phyloP scores from a whole-genome alignment of 192 early-diverging fungal species.

The Rhizophagus sp. region DNA sequence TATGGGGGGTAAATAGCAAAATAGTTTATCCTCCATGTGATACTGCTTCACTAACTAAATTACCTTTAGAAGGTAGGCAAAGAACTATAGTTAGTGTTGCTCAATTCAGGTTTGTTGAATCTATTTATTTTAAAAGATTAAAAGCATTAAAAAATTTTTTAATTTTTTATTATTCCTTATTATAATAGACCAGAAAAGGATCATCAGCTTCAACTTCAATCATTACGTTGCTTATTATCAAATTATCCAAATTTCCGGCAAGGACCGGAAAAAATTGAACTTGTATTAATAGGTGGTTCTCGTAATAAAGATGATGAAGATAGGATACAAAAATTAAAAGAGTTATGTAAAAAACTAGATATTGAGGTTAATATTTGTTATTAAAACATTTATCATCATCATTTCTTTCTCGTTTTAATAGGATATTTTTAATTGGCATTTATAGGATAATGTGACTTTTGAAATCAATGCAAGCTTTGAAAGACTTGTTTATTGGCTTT shows the following conservation, averaged over 20 bases:
- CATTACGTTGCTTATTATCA: constrained; percentile 65
- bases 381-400: not conserved
- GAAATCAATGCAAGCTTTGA: constrained; percentile 80
- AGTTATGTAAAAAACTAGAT: constrained; percentile 47
- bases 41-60: constrained; percentile 59
- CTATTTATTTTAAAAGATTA: constrained; percentile 6
- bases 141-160: not conserved
- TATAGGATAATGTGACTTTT: constrained; percentile 72
- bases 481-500: constrained; percentile 63
- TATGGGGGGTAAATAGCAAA: constrained; percentile 73
- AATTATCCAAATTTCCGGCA: constrained; percentile 56
- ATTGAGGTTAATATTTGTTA: constrained; percentile 50
- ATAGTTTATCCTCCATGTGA: constrained; percentile 96
- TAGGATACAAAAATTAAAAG: constrained; percentile 62
- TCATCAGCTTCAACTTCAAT: constrained; percentile 79
- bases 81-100: constrained; percentile 81
- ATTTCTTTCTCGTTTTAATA: not conserved
- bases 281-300: constrained; percentile 86
- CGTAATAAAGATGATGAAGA: constrained; percentile 78
- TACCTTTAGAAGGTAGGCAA: constrained; percentile 57
- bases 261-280: constrained; percentile 38
- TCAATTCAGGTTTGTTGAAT: constrained; percentile 71
- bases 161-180: not conserved
- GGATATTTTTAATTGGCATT: constrained; percentile 5
- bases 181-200: constrained; percentile 85